Percentiles rank a stretch among this genome's conserved stretches.
Conservation (phyloP, 2,329 filamentous ascomycete genomes). For the Hypoxylon sp. region DNA sequence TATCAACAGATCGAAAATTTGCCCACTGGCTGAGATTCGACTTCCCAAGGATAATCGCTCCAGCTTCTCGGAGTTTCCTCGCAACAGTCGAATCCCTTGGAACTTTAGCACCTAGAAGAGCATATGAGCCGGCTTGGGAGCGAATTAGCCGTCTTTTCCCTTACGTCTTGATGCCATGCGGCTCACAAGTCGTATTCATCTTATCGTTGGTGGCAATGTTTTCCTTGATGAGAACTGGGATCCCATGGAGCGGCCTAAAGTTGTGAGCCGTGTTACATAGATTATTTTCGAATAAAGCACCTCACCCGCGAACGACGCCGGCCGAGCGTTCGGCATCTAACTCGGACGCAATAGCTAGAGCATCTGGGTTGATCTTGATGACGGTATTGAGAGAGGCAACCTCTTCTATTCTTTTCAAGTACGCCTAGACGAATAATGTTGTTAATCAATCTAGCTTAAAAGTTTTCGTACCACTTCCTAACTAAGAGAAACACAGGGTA, state of each 20-base stretch:
- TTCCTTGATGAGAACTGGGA: slow-evolving; percentile 74
- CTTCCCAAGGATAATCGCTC: slow-evolving; percentile 74
- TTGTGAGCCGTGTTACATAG: slow-evolving; percentile 1
- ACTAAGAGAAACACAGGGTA: neutral
- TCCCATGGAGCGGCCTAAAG: slow-evolving; percentile 67
- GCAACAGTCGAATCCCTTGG: slow-evolving; percentile 69
- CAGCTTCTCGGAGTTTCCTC: slow-evolving; percentile 68
- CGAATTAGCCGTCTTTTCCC: slow-evolving; percentile 51
- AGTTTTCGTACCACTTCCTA: neutral
- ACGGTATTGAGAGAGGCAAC: slow-evolving; percentile 50
- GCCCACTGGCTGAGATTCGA: slow-evolving; percentile 74
- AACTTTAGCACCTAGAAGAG: slow-evolving; percentile 68
- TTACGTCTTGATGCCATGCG: neutral
- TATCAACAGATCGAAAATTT: slow-evolving; percentile 68
- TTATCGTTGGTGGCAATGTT: slow-evolving; percentile 72
- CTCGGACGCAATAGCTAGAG: slow-evolving; percentile 52
- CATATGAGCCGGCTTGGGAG: slow-evolving; percentile 68
- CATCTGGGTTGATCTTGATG: slow-evolving; percentile 54
- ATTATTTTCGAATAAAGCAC: neutral
- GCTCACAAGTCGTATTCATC: slow-evolving; percentile 61
- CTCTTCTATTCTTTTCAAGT: slow-evolving; percentile 48
- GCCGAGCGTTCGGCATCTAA: slow-evolving; percentile 49
- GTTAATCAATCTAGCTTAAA: neutral
- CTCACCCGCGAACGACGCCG: slow-evolving; percentile 1
- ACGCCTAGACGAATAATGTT: neutral